These are phyloP conservation scores for Capsicum rhomboideum DNA, from an alignment of 257 asterid genomes.

Conservation along the genomic window DNA sequence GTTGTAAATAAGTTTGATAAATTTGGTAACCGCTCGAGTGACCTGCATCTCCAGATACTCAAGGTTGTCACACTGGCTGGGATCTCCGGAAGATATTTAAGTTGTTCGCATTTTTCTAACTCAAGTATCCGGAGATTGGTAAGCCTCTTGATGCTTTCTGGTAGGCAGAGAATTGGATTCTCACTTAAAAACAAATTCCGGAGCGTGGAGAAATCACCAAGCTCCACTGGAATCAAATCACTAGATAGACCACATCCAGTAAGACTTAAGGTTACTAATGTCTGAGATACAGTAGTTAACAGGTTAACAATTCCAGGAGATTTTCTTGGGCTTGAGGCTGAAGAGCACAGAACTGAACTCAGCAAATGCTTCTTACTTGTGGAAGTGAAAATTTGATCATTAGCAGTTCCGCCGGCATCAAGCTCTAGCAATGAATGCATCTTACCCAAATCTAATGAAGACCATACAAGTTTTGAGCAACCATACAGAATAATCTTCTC, in stretches of 20 bases:
- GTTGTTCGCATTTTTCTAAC: background rate
- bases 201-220: background rate
- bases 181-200: background rate
- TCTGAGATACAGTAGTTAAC: background rate
- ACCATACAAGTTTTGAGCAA: background rate
- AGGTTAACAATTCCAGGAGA: background rate
- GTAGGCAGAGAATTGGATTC: slow-evolving; percentile 5
- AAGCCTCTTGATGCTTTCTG: background rate
- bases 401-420: slow-evolving; percentile 1
- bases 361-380: background rate
- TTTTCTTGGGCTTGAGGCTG: background rate
- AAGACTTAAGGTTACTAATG: background rate
- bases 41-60: background rate
- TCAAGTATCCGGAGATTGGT: background rate
- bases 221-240: background rate
- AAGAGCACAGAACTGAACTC: background rate
- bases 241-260: background rate
- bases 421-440: background rate
- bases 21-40: slow-evolving; percentile 1
- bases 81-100: slow-evolving; percentile 5
- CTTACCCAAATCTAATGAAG: background rate
- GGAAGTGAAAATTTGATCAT: background rate
- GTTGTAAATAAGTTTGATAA: background rate
- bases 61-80: background rate
- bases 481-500: background rate